These are phyloP conservation scores for Claviceps sp. DNA, from an alignment of 2,329 filamentous ascomycete genomes.

Conservation along the genomic window DNA sequence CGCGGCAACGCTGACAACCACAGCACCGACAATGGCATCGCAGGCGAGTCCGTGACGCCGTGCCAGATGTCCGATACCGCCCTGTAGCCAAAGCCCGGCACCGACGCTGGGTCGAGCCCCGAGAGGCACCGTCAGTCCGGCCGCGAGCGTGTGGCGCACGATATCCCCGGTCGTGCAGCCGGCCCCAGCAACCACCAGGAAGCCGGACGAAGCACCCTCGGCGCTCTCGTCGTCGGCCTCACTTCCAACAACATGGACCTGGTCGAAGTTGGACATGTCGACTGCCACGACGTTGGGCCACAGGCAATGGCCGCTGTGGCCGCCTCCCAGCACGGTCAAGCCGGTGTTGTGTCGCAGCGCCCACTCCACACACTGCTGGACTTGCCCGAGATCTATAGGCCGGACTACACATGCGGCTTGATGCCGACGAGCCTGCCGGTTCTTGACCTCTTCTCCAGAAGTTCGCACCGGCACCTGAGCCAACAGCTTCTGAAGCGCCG, in stretches of 20 bases:
- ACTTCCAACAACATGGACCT: constrained; percentile 28
- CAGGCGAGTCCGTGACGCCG: constrained; percentile 43
- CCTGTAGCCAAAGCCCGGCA: constrained; percentile 49
- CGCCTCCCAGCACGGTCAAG: constrained; percentile 34
- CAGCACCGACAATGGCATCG: constrained; percentile 45
- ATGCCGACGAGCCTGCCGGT: constrained; percentile 31
- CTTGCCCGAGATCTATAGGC: constrained; percentile 30
- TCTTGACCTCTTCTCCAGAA: constrained; percentile 29
- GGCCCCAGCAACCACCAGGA: constrained; percentile 35
- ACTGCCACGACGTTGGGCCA: constrained; percentile 37
- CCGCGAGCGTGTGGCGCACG: constrained; percentile 24
- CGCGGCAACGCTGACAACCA: constrained; percentile 37
- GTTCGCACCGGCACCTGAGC: constrained; percentile 23
- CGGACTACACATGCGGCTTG: constrained; percentile 29
- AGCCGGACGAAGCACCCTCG: constrained; percentile 6
- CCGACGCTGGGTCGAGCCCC: constrained; percentile 51
- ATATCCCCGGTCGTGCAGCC: constrained; percentile 45
- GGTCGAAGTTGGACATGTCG: constrained; percentile 44
- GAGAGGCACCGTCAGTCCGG: constrained; percentile 41
- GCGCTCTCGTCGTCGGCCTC: not conserved
- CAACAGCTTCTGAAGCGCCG: constrained; percentile 26
- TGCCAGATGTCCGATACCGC: constrained; percentile 48
- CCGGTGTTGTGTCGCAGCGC: constrained; percentile 24
- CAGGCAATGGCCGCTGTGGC: constrained; percentile 47
- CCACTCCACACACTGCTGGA: constrained; percentile 45